Evolutionary conservation across 2,329 filamentous ascomycete species (phyloP).

Genomic region (Talaromyces sp.): DNA sequence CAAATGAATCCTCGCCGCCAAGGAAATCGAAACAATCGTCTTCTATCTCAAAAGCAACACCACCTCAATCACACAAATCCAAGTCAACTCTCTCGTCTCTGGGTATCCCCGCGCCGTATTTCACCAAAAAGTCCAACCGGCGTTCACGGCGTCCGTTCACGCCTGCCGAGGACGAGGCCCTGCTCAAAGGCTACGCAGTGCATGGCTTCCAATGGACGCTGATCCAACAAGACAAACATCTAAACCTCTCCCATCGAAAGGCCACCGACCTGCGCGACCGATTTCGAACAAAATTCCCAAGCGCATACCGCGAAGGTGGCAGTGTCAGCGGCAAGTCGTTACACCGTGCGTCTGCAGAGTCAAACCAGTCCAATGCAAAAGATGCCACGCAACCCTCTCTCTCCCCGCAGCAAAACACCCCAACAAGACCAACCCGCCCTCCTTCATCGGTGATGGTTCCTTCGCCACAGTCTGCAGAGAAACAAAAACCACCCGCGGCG

Average conservation of each 20-base stretch:
- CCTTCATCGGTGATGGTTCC: neutral
- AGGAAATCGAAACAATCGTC: slow-evolving; percentile 2
- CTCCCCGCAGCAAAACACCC: neutral
- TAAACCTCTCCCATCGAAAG: slow-evolving; percentile 48
- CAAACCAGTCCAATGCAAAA: neutral
- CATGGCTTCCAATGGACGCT: slow-evolving; percentile 57
- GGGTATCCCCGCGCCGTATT: slow-evolving; percentile 47
- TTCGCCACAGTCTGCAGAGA: slow-evolving; percentile 11
- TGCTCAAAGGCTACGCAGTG: slow-evolving; percentile 54
- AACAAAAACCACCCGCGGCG: neutral
- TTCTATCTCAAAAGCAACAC: slow-evolving; percentile 17
- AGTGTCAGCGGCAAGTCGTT: slow-evolving; percentile 30
- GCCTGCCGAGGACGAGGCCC: slow-evolving; percentile 51
- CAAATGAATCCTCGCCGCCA: slow-evolving; percentile 1
- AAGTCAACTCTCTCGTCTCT: slow-evolving; percentile 33
- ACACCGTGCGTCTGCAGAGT: neutral
- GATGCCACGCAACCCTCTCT: neutral
- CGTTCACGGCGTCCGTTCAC: slow-evolving; percentile 54
- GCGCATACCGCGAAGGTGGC: slow-evolving; percentile 48
- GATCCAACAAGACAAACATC: slow-evolving; percentile 51
- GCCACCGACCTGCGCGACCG: slow-evolving; percentile 58
- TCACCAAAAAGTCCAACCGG: slow-evolving; percentile 42
- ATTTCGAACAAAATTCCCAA: slow-evolving; percentile 56
- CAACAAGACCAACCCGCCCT: neutral
- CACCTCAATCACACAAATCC: slow-evolving; percentile 27